These are phyloP conservation scores for Leptographium radiaticola DNA, from an alignment of 2,329 filamentous ascomycete species.

Conservation along the genomic window DNA sequence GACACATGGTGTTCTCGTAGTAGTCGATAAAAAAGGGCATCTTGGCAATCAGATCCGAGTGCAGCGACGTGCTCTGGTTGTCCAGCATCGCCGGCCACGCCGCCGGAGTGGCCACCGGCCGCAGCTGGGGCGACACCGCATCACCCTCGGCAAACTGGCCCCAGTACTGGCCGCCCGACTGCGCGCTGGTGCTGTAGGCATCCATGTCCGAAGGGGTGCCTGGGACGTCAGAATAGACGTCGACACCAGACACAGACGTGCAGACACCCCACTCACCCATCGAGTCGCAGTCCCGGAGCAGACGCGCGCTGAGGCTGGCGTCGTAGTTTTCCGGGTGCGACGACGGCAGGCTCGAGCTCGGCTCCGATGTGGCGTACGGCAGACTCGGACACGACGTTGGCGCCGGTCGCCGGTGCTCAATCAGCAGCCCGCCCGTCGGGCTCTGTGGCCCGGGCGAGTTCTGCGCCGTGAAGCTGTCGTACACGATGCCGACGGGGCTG, in stretches of 20 bases:
- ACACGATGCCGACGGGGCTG: slow-evolving; percentile 39
- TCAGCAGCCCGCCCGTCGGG: slow-evolving; percentile 39
- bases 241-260: neutral
- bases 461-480: slow-evolving; percentile 41
- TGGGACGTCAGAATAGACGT: neutral
- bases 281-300: slow-evolving; percentile 41
- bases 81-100: slow-evolving; percentile 33
- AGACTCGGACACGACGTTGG: slow-evolving; percentile 49
- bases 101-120: neutral
- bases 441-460: slow-evolving; percentile 42
- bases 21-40: slow-evolving; percentile 87
- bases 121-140: slow-evolving; percentile 7
- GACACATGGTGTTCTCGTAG: slow-evolving; percentile 84
- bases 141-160: slow-evolving; percentile 32
- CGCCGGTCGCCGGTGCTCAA: slow-evolving; percentile 36
- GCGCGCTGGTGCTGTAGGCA: slow-evolving; percentile 35
- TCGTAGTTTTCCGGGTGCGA: slow-evolving; percentile 48
- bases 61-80: slow-evolving; percentile 34
- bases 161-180: slow-evolving; percentile 35
- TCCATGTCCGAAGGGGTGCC: slow-evolving; percentile 33
- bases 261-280: slow-evolving; percentile 32
- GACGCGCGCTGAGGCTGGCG: slow-evolving; percentile 36
- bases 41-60: slow-evolving; percentile 55
- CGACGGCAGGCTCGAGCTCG: slow-evolving; percentile 41
- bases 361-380: slow-evolving; percentile 47